Conservation (phyloP, 768 basidiomycete species). For the Boletellus ananiceps region DNA sequence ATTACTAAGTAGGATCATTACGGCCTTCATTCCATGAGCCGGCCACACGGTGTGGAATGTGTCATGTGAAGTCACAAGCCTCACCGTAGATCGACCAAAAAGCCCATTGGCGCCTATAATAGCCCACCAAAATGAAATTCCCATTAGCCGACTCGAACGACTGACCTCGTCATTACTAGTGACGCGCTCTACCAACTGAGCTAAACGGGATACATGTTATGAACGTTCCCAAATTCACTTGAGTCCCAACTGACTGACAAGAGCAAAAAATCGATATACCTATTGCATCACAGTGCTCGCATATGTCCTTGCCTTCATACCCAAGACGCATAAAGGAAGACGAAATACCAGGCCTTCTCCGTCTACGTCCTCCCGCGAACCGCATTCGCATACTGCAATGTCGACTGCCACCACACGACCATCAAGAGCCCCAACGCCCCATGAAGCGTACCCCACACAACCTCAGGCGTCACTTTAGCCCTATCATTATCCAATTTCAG, state of each 20-base stretch:
- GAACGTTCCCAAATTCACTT: too few species aligned
- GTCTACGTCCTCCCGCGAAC: slow-evolving; percentile 24
- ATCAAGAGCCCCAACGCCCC: slow-evolving; percentile 68
- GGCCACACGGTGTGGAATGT: too few species aligned
- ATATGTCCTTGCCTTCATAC: not conserved
- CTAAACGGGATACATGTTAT: slow-evolving; percentile 31
- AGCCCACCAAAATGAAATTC: slow-evolving; percentile 17
- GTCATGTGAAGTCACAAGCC: too few species aligned
- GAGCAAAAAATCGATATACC: too few species aligned
- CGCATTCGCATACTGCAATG: slow-evolving; percentile 48
- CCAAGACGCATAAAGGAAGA: not conserved
- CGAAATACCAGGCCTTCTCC: not conserved
- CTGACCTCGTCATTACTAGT: slow-evolving; percentile 46
- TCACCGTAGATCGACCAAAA: too few species aligned
- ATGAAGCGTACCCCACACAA: slow-evolving; percentile 67
- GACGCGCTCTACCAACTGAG: slow-evolving; percentile 50
- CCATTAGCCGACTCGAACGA: slow-evolving; percentile 41
- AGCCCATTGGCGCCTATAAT: not conserved
- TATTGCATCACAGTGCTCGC: not conserved
- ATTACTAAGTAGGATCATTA: too few species aligned
- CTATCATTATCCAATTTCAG: not conserved
- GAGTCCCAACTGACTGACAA: too few species aligned
- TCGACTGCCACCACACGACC: slow-evolving; percentile 80
- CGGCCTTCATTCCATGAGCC: too few species aligned
- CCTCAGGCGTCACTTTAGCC: slow-evolving; percentile 61